Percentiles rank a stretch among this genome's conserved stretches.
phyloP scores from a whole-genome alignment of 2,329 filamentous ascomycete species.

The Pyrenochaeta sp. region DNA sequence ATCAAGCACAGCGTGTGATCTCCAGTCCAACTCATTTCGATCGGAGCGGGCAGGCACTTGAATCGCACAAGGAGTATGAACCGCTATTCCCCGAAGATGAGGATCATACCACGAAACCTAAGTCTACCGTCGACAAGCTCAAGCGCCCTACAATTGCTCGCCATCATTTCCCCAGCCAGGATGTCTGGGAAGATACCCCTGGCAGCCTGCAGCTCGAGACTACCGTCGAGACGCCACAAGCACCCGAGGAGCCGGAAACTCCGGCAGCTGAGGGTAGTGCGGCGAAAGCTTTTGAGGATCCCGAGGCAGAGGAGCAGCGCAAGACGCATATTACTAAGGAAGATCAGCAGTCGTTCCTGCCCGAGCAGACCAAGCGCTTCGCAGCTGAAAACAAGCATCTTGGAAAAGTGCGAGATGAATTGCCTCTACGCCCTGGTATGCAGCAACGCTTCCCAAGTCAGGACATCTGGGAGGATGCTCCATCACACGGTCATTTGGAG shows the following conservation, averaged over 20 bases:
- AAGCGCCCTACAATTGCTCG: slow-evolving; percentile 60
- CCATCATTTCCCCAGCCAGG: slow-evolving; percentile 86
- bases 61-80: slow-evolving; percentile 93
- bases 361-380: slow-evolving; percentile 61
- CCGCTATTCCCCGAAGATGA: slow-evolving; percentile 84
- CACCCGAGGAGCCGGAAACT: slow-evolving; percentile 56
- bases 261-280: slow-evolving; percentile 47
- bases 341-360: slow-evolving; percentile 52
- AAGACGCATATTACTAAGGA: slow-evolving; percentile 53
- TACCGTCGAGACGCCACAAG: slow-evolving; percentile 83
- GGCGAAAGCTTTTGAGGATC: slow-evolving; percentile 52
- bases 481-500: slow-evolving; percentile 80
- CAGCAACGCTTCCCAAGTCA: slow-evolving; percentile 84
- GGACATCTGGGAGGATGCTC: slow-evolving; percentile 94
- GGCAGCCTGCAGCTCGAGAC: slow-evolving; percentile 79
- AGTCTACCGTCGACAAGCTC: slow-evolving; percentile 63
- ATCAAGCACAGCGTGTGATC: slow-evolving; percentile 55
- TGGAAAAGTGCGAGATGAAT: slow-evolving; percentile 58
- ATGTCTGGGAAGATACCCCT: slow-evolving; percentile 97
- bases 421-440: slow-evolving; percentile 58
- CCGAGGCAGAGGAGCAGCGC: slow-evolving; percentile 59
- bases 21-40: slow-evolving; percentile 55
- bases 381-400: slow-evolving; percentile 64
- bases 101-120: slow-evolving; percentile 63
- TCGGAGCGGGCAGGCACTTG: slow-evolving; percentile 71